phyloP scores from a whole-genome alignment of 2,329 filamentous ascomycete genomes.

The Monosporascus sp. region DNA sequence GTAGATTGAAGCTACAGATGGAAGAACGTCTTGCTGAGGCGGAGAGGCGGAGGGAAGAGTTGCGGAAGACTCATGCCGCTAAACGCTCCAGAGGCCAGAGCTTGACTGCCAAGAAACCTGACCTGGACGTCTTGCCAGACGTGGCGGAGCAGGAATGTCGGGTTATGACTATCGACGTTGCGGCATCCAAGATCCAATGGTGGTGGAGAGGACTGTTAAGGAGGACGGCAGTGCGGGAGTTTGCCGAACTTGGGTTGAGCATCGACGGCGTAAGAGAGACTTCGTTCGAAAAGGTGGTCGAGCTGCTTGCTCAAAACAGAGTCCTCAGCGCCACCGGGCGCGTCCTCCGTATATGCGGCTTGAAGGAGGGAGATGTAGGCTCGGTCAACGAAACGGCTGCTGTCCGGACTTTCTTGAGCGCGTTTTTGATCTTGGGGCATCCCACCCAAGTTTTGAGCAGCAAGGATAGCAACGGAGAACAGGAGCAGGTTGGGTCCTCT shows the following conservation, averaged over 20 bases:
- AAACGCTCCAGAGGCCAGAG: slow-evolving; percentile 51
- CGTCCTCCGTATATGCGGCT: slow-evolving; percentile 63
- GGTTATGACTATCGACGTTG: slow-evolving; percentile 52
- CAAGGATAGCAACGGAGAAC: slow-evolving; percentile 58
- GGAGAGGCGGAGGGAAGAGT: slow-evolving; percentile 63
- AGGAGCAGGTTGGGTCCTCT: slow-evolving; percentile 49
- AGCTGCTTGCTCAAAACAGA: slow-evolving; percentile 60
- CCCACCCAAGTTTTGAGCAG: slow-evolving; percentile 72
- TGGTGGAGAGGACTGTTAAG: slow-evolving; percentile 61
- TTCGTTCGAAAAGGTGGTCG: slow-evolving; percentile 69
- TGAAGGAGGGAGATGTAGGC: slow-evolving; percentile 59
- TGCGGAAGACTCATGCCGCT: slow-evolving; percentile 49
- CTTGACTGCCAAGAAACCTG: slow-evolving; percentile 32
- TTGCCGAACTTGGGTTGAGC: slow-evolving; percentile 60
- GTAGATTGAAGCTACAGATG: slow-evolving; percentile 66
- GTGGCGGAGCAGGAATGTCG: slow-evolving; percentile 41
- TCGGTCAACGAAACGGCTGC: slow-evolving; percentile 65
- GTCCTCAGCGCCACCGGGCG: slow-evolving; percentile 62
- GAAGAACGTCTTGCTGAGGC: slow-evolving; percentile 76
- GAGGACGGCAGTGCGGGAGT: slow-evolving; percentile 58
- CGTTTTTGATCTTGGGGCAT: slow-evolving; percentile 74
- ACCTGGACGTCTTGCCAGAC: slow-evolving; percentile 36
- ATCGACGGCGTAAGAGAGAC: slow-evolving; percentile 66
- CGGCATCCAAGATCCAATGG: slow-evolving; percentile 61
- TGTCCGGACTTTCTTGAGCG: slow-evolving; percentile 71